Base-by-base conservation (phyloP, 805 yeast species). In the Tetrapisispora phaffii region DNA sequence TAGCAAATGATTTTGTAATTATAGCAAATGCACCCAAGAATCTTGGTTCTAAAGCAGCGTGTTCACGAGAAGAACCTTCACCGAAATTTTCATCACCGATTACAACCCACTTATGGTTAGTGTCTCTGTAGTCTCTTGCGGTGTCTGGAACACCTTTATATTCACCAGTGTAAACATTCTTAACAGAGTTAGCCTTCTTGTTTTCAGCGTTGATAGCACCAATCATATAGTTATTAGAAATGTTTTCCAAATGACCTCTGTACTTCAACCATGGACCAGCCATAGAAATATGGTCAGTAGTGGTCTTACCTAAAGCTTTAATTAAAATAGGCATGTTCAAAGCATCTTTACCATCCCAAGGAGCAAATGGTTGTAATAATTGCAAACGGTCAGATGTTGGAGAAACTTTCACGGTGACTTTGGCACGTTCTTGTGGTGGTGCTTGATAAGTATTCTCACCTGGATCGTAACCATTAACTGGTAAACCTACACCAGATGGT, bases 221-320 rank as follows among this genome's bases (percentile, higher is more conserved):
- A 77, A 90, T 90, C 96, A 90, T 89, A 76, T 93, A 90, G 79
- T 93, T 90, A 80, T 90, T 88, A 57, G 97, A 88, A 67, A 90
- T 93, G 82, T 90, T 90, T 76, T 88, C 90, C 75, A 90, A 79
- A 76, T 90, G 98, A 73, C 98, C 98, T 79, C 97, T 86, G 90
- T 90, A 90, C 77, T 90, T 90, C 79, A 90, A 85, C 98, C 98
- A 90, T 67, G 97, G 97, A 74, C 98, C 98, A 66, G 98, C 98
- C 95, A 87, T 89, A 63, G 97, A 90, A 64, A 90, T 90, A 75
- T 90, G 98, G 76, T 90, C 98, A 60, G 98, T 90, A 62, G 98
- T 90, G 69, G 97, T 89, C 80, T 90, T 90, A 75, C 97, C 97
- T 52, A 82, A 75, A 57, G 96, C 85, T 76, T 93, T 90, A 73